Conservation (phyloP, 2,329 filamentous ascomycete genomes). For the Apiospora saccharicola region DNA sequence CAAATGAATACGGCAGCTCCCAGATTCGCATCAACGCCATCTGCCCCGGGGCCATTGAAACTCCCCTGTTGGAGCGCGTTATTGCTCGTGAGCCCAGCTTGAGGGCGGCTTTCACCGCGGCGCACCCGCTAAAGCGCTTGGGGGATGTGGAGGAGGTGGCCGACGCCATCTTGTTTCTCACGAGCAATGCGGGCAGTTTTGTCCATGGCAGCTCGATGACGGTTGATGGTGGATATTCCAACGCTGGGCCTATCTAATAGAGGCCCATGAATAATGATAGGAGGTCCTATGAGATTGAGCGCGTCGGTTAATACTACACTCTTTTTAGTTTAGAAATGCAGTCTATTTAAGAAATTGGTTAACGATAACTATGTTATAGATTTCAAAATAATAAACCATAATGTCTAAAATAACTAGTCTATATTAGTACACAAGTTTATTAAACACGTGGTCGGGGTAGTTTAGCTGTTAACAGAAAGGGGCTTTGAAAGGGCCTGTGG, state of each 20-base stretch:
- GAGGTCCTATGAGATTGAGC: neutral
- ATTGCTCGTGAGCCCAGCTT: neutral
- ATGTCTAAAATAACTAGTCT: too few relatives aligned
- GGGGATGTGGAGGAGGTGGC: slow-evolving; percentile 9
- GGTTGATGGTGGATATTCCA: neutral
- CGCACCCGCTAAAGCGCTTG: neutral
- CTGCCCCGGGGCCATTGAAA: neutral
- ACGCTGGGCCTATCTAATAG: neutral
- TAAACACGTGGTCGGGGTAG: too few relatives aligned
- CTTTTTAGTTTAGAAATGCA: neutral
- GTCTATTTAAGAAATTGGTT: too few relatives aligned
- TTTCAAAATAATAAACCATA: too few relatives aligned
- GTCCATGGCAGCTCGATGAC: neutral
- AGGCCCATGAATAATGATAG: neutral
- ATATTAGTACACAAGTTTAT: too few relatives aligned
- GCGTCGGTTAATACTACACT: neutral
- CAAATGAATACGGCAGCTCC: neutral
- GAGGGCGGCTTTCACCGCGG: neutral
- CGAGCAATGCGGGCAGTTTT: neutral
- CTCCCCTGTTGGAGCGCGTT: neutral
- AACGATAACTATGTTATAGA: too few relatives aligned
- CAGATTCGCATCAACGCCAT: slow-evolving; percentile 22
- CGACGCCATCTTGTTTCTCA: slow-evolving; percentile 10
- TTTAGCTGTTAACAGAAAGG: too few relatives aligned
- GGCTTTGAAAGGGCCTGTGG: too few relatives aligned